phyloP scores from a whole-genome alignment of 1,284 basidiomycete species.

The Tylopilus orsonianus region DNA sequence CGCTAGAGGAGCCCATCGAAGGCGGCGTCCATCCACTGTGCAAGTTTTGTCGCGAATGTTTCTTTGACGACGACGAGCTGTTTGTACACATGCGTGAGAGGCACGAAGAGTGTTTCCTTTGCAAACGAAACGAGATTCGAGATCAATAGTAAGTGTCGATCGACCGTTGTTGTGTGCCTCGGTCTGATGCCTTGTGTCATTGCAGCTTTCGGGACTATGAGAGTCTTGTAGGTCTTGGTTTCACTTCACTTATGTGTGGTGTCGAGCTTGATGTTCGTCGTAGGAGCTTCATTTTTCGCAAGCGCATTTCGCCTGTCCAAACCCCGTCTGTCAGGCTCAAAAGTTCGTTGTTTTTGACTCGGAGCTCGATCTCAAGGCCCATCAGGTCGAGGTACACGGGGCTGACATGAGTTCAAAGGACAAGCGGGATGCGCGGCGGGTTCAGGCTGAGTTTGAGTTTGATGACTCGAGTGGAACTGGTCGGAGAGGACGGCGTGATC shows the following conservation, averaged over 20 bases:
- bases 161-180: neutral
- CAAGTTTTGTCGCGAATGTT: constrained; percentile 88
- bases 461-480: constrained; percentile 52
- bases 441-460: constrained; percentile 82
- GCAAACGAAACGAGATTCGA: constrained; percentile 75
- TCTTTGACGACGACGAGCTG: constrained; percentile 91
- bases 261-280: constrained; percentile 8
- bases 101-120: constrained; percentile 97
- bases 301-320: constrained; percentile 78
- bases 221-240: constrained; percentile 56
- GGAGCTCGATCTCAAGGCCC: constrained; percentile 87
- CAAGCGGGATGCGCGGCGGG: constrained; percentile 73
- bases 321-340: constrained; percentile 73
- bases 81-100: constrained; percentile 90
- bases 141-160: constrained; percentile 78
- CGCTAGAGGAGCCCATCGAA: constrained; percentile 56
- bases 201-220: constrained; percentile 78
- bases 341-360: constrained; percentile 96
- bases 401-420: constrained; percentile 79
- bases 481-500: constrained; percentile 43
- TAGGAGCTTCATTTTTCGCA: constrained; percentile 72
- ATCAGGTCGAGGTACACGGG: constrained; percentile 87
- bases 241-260: neutral
- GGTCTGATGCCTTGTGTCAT: neutral
- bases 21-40: constrained; percentile 82